These are phyloP conservation scores for Achaetomium macrosporum DNA, from an alignment of 2,329 filamentous ascomycete genomes.

Conservation along the genomic window DNA sequence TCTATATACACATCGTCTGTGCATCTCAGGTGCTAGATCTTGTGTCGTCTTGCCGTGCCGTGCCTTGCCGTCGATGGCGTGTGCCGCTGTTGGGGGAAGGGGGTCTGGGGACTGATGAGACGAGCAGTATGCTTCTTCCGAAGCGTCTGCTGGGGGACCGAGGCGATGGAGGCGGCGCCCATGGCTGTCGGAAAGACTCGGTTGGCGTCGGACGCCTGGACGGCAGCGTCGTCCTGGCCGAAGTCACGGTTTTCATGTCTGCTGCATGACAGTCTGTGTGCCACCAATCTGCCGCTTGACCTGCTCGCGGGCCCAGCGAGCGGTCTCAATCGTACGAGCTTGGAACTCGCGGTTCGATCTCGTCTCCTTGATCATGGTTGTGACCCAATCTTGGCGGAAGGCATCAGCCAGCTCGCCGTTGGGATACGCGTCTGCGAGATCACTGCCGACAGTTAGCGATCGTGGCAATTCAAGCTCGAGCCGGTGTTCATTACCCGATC, in stretches of 20 bases:
- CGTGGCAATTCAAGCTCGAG: background rate
- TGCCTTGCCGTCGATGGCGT: constrained; percentile 16
- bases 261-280: constrained; percentile 45
- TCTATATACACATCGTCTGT: constrained; percentile 26
- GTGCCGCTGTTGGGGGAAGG: constrained; percentile 12
- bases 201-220: constrained; percentile 4
- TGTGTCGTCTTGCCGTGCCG: constrained; percentile 16
- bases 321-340: constrained; percentile 81
- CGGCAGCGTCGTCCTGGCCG: constrained; percentile 10
- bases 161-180: constrained; percentile 12
- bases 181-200: constrained; percentile 6
- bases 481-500: constrained; percentile 64
- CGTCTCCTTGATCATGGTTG: constrained; percentile 83
- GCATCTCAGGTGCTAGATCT: constrained; percentile 20
- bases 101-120: constrained; percentile 3
- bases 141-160: constrained; percentile 1
- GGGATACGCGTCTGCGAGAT: constrained; percentile 89
- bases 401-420: constrained; percentile 76
- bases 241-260: constrained; percentile 36
- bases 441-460: constrained; percentile 53
- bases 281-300: constrained; percentile 82
- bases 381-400: constrained; percentile 90
- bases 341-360: constrained; percentile 83
- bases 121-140: constrained; percentile 11
- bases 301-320: constrained; percentile 94